These are phyloP conservation scores for Leishmania gerbilli DNA, from an alignment of 208 protist species.

Conservation along the genomic window DNA sequence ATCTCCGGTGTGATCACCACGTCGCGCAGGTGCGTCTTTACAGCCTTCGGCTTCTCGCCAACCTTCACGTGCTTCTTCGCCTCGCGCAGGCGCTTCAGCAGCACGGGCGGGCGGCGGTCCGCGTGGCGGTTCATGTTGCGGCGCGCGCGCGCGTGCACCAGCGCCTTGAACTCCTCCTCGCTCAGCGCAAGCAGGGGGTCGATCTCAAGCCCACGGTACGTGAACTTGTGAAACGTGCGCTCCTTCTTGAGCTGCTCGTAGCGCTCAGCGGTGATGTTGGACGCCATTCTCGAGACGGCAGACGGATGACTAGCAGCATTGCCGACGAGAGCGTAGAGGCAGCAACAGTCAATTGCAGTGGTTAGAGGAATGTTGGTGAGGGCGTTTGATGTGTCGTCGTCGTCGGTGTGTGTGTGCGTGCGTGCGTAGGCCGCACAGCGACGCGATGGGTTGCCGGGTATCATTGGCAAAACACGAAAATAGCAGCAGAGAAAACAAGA, in stretches of 20 bases:
- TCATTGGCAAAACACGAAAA: neutral
- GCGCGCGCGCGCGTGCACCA: slow-evolving; percentile 94
- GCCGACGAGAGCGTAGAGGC: neutral
- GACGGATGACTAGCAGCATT: neutral
- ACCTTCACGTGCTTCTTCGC: slow-evolving; percentile 95
- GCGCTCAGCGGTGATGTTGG: slow-evolving; percentile 82
- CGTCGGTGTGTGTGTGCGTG: neutral
- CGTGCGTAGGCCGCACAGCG: neutral
- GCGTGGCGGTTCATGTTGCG: slow-evolving; percentile 95
- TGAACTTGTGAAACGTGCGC: slow-evolving; percentile 99
- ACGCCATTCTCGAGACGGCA: slow-evolving; percentile 47
- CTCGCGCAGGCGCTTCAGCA: slow-evolving; percentile 98
- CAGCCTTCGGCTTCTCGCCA: slow-evolving; percentile 97
- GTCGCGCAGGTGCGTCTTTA: slow-evolving; percentile 99
- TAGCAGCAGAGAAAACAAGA: neutral
- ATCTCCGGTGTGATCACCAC: slow-evolving; percentile 99
- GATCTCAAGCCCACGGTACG: slow-evolving; percentile 96
- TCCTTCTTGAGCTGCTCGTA: slow-evolving; percentile 96
- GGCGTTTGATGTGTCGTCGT: neutral
- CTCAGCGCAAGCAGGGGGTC: slow-evolving; percentile 95
- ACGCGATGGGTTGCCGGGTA: neutral
- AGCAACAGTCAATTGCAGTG: neutral
- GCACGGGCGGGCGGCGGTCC: slow-evolving; percentile 89
- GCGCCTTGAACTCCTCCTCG: slow-evolving; percentile 93
- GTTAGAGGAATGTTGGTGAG: neutral